Percentiles rank a stretch among this genome's conserved stretches.
These are phyloP conservation scores for Xylariaceae sp. DNA, from an alignment of 2,329 filamentous ascomycete genomes.

Conservation along the genomic window DNA sequence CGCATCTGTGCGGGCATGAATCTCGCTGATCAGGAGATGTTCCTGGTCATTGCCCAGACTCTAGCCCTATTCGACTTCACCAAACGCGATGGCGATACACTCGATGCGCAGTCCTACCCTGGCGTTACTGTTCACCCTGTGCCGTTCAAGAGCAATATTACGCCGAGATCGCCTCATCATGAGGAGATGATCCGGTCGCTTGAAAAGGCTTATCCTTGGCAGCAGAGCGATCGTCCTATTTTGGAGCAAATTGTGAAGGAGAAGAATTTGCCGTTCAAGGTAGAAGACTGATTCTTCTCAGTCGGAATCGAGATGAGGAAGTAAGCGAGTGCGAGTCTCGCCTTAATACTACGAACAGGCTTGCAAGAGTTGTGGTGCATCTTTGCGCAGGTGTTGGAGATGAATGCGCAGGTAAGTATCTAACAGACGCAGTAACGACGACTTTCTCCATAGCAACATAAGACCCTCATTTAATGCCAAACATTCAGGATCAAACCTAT, in stretches of 20 bases:
- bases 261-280: not conserved
- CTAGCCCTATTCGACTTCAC: slow-evolving; percentile 44
- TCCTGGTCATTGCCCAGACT: slow-evolving; percentile 35
- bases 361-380: no score
- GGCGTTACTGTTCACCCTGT: slow-evolving; percentile 26
- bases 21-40: slow-evolving; percentile 33
- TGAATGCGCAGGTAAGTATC: no score
- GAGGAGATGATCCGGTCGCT: slow-evolving; percentile 23
- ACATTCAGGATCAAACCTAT: no score
- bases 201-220: slow-evolving; percentile 14
- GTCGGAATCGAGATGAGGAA: not conserved
- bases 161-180: slow-evolving; percentile 24
- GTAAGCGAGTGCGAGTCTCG: no score
- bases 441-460: no score
- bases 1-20: slow-evolving; percentile 34
- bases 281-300: not conserved
- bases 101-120: slow-evolving; percentile 13
- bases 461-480: no score
- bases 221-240: slow-evolving; percentile 8
- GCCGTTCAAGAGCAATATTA: slow-evolving; percentile 22
- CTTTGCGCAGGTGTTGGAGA: no score
- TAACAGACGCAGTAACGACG: no score
- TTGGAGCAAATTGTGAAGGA: slow-evolving; percentile 4
- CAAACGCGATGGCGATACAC: slow-evolving; percentile 24
- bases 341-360: no score